Evolutionary conservation across 371 early-diverging fungal species (phyloP).

Genomic region (Mortierella sp.): DNA sequence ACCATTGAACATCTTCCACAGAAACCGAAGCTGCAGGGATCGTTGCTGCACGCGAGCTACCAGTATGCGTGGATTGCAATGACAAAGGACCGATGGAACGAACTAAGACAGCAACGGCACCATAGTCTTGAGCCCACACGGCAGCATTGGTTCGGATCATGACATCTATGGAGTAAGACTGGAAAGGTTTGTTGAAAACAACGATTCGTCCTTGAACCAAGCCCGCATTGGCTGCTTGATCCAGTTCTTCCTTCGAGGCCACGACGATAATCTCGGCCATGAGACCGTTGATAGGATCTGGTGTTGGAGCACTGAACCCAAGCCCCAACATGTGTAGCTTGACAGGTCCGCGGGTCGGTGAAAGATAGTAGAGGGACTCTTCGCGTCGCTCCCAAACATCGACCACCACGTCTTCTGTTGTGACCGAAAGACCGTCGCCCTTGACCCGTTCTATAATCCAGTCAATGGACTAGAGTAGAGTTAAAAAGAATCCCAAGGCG

Average conservation of each 20-base stretch:
- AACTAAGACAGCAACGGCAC: constrained; percentile 63
- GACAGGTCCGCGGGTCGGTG: constrained; percentile 60
- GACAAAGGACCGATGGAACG: constrained; percentile 60
- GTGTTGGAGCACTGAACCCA: constrained; percentile 62
- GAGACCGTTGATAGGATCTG: constrained; percentile 54
- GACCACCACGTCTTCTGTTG: constrained; percentile 62
- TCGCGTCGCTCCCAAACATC: constrained; percentile 60
- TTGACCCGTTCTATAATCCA: constrained; percentile 59
- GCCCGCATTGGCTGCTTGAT: constrained; percentile 40
- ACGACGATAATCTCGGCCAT: constrained; percentile 61
- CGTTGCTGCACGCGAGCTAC: constrained; percentile 49
- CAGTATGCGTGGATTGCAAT: constrained; percentile 61
- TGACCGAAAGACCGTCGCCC: constrained; percentile 56
- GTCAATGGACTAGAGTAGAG: constrained; percentile 54
- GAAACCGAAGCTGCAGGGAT: constrained; percentile 67
- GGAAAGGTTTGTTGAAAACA: constrained; percentile 57
- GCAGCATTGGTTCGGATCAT: constrained; percentile 56
- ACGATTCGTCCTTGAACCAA: constrained; percentile 60
- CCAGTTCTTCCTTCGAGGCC: constrained; percentile 58
- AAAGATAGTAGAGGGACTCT: constrained; percentile 60
- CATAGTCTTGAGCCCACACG: constrained; percentile 60
- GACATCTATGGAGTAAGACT: constrained; percentile 50
- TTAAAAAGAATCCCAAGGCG: background rate
- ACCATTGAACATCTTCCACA: constrained; percentile 61
- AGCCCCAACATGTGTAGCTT: constrained; percentile 61